Evolutionary conservation across 148 eudicot genomes (phyloP).

Genomic region (Silene latifolia): DNA sequence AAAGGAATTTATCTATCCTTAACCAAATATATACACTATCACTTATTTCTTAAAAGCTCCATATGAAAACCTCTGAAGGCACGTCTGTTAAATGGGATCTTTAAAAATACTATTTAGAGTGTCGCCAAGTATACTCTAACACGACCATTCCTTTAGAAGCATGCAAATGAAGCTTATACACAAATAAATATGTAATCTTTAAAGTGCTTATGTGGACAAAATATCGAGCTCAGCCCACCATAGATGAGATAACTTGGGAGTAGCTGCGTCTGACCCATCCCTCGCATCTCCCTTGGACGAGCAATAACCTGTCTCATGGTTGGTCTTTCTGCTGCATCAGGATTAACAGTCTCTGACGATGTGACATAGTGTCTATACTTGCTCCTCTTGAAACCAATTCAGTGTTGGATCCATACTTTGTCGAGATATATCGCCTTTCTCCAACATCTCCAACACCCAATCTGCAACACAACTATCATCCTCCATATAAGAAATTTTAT

Average conservation of each 20-base stretch:
- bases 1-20: no score
- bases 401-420: conserved; percentile 69
- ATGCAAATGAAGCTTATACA: no score
- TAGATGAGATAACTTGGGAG: no score
- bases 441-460: conserved; percentile 60
- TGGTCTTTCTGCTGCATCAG: conserved; percentile 59
- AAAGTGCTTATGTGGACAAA: no score
- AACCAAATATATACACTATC: no score
- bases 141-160: conserved; percentile 3
- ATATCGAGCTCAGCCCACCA: no score
- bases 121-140: conserved; percentile 4
- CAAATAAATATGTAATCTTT: no score
- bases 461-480: conserved; percentile 42
- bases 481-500: conserved; percentile 52
- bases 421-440: conserved; percentile 30
- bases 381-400: conserved; percentile 39
- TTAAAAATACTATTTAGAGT: not conserved
- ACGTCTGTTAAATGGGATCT: not conserved
- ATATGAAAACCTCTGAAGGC: not conserved
- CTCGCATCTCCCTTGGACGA: conserved; percentile 53
- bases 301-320: conserved; percentile 50
- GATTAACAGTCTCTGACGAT: conserved; percentile 50
- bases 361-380: conserved; percentile 38
- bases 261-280: no score
- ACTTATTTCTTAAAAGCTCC: not conserved